These are phyloP conservation scores for Cryphonectria parasitica DNA, from an alignment of 2,329 filamentous ascomycete genomes.

Conservation along the genomic window DNA sequence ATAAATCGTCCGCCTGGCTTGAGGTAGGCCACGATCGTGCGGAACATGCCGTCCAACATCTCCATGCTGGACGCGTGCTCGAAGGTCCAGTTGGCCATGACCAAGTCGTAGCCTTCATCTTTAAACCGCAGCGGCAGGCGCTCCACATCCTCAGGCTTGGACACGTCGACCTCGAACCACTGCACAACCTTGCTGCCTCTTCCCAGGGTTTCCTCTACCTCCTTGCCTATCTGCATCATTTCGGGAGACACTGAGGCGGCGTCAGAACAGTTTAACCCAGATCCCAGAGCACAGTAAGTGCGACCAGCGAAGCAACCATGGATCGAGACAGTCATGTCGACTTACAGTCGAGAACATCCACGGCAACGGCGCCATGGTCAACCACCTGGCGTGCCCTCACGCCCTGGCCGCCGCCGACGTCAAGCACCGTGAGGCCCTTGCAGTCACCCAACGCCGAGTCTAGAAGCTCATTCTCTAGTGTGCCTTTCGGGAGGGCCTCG, in stretches of 20 bases:
- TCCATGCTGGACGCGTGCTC: conserved; percentile 27
- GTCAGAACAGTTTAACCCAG: neutral
- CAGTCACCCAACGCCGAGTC: conserved; percentile 34
- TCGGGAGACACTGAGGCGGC: conserved; percentile 31
- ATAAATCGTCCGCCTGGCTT: conserved; percentile 33
- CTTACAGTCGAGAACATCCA: conserved; percentile 37
- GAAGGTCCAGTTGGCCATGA: conserved; percentile 33
- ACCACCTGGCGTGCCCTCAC: conserved; percentile 36
- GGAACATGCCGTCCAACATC: conserved; percentile 32
- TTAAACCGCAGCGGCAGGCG: conserved; percentile 26
- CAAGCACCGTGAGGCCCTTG: conserved; percentile 36
- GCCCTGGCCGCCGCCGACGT: conserved; percentile 39
- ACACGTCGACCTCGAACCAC: conserved; percentile 30
- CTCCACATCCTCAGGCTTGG: conserved; percentile 26
- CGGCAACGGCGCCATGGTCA: conserved; percentile 33
- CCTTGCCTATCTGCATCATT: conserved; percentile 35
- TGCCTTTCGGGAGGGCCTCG: neutral
- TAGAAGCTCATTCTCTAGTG: conserved; percentile 21
- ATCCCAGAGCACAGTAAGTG: neutral
- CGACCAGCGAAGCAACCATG: neutral
- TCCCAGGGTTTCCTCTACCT: conserved; percentile 23
- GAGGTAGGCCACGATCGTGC: conserved; percentile 28
- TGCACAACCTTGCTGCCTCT: conserved; percentile 22
- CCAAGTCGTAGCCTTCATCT: conserved; percentile 32
- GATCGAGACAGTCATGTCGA: neutral